Conservation (phyloP, 257 asterid genomes). For the Solanum peruvianum region DNA sequence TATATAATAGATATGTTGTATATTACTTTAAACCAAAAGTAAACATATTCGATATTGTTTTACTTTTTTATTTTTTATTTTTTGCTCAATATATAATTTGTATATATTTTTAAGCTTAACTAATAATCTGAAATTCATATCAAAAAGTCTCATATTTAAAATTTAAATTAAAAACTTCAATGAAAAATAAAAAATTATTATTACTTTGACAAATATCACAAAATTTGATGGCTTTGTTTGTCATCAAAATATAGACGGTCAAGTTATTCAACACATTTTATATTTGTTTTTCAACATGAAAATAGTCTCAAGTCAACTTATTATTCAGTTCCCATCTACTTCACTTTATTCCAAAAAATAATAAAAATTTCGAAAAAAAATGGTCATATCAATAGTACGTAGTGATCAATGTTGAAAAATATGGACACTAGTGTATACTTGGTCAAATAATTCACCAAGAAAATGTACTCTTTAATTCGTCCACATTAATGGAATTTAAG, state of each 20-base stretch:
- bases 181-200: no score
- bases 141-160: no score
- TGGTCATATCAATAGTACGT: background rate
- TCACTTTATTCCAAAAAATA: background rate
- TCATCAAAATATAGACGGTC: background rate
- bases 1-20: background rate
- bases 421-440: background rate
- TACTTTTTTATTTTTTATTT: no score
- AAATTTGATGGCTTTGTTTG: background rate
- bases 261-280: background rate
- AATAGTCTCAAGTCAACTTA: background rate
- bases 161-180: no score
- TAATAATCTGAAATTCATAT: no score
- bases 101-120: background rate
- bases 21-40: background rate
- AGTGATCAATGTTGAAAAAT: background rate
- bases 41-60: no score
- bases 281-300: background rate
- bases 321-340: background rate
- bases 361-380: background rate
- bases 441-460: background rate
- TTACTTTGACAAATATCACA: background rate
- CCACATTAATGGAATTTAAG: no score
- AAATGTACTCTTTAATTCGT: no score
- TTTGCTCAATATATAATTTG: no score